These are phyloP conservation scores for Neurospora tetrasperma DNA, from an alignment of 495 filamentous ascomycete species.

Conservation along the genomic window DNA sequence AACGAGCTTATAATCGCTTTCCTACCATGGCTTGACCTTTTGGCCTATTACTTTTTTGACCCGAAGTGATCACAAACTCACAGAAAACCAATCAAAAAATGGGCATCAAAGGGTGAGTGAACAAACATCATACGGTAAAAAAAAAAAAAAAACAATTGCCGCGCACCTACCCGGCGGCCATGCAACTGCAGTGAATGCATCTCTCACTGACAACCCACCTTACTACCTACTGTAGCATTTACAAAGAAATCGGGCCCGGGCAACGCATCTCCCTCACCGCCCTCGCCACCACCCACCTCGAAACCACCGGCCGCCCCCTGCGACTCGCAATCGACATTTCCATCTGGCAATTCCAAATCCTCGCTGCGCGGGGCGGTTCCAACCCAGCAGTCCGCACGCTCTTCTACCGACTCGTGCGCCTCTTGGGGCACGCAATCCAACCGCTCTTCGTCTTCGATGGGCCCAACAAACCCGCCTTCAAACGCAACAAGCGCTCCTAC, in stretches of 20 bases:
- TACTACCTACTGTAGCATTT: conserved; percentile 48
- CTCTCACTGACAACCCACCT: background rate
- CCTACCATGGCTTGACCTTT: background rate
- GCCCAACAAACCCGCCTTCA: conserved; percentile 79
- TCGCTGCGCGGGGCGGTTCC: conserved; percentile 70
- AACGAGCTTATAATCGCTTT: background rate
- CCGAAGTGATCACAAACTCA: background rate
- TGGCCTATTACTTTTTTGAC: background rate
- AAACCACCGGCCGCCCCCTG: conserved; percentile 59
- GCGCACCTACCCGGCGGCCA: background rate
- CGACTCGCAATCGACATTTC: conserved; percentile 89
- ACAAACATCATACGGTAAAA: background rate
- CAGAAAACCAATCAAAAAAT: conserved; percentile 22
- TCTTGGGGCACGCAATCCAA: conserved; percentile 69
- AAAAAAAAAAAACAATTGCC: background rate
- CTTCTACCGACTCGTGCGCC: conserved; percentile 81
- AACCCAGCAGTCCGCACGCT: conserved; percentile 89
- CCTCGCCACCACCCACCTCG: conserved; percentile 64
- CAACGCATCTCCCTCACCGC: conserved; percentile 74
- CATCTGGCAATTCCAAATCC: conserved; percentile 95
- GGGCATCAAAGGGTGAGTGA: conserved; percentile 51
- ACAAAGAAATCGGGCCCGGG: conserved; percentile 76
- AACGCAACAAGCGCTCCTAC: conserved; percentile 59
- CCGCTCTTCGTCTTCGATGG: conserved; percentile 97
- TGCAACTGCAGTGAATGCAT: background rate